Conservation (phyloP, 352 stramenopile genomes). For the Phytophthora kernoviae region DNA sequence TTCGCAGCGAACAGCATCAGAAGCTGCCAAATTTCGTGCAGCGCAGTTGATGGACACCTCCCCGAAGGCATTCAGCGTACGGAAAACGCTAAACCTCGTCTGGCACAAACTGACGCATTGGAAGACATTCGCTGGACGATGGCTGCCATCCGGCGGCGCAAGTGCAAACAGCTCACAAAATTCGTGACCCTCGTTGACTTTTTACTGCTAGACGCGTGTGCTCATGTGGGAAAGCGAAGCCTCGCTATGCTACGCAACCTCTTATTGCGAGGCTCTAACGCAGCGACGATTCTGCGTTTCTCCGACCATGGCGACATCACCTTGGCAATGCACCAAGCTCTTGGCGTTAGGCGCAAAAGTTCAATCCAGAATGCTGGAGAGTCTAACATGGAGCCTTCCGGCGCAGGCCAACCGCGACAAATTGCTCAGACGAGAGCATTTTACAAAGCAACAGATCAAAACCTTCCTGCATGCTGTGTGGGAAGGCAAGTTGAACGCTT, state of each 20-base stretch:
- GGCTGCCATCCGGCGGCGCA: slow-evolving; percentile 62
- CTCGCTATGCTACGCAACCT: slow-evolving; percentile 44
- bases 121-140: slow-evolving; percentile 75
- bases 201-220: slow-evolving; percentile 52
- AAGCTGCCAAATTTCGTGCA: slow-evolving; percentile 26
- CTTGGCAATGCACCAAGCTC: slow-evolving; percentile 19
- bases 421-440: not conserved
- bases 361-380: slow-evolving; percentile 15
- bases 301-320: slow-evolving; percentile 25
- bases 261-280: slow-evolving; percentile 52
- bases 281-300: slow-evolving; percentile 33
- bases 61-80: slow-evolving; percentile 1
- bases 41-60: slow-evolving; percentile 14
- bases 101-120: slow-evolving; percentile 28
- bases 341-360: slow-evolving; percentile 2
- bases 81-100: slow-evolving; percentile 12
- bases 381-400: slow-evolving; percentile 4
- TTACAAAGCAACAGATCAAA: slow-evolving; percentile 58
- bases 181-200: slow-evolving; percentile 66
- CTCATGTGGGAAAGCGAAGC: slow-evolving; percentile 44
- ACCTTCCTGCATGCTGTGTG: slow-evolving; percentile 44
- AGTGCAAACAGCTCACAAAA: slow-evolving; percentile 57
- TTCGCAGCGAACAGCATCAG: slow-evolving; percentile 4
- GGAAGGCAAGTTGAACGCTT: slow-evolving; percentile 35
- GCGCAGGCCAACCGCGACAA: not conserved